These are phyloP conservation scores for Citrus hindsii DNA, from an alignment of 345 rosid species.

Conservation along the genomic window DNA sequence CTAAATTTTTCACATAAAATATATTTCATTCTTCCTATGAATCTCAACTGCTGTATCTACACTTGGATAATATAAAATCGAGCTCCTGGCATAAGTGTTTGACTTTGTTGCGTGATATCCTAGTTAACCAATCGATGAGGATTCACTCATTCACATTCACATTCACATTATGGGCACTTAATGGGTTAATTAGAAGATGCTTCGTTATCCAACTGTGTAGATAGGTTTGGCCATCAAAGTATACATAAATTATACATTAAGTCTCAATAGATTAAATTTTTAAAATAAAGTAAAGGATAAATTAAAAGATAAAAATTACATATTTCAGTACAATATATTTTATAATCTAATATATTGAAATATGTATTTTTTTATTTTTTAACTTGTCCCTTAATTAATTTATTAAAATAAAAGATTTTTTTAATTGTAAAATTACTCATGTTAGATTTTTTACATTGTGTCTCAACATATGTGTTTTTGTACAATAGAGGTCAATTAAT, in stretches of 20 bases:
- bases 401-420: too few species aligned
- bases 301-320: too few species aligned
- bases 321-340: too few species aligned
- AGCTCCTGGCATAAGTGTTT: not conserved
- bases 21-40: not conserved
- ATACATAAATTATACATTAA: not conserved
- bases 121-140: not conserved
- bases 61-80: not conserved
- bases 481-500: too few species aligned
- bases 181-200: not conserved
- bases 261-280: not conserved
- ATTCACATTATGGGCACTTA: not conserved
- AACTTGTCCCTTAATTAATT: too few species aligned
- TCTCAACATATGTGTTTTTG: too few species aligned
- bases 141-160: not conserved
- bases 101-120: constrained; percentile 21
- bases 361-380: too few species aligned
- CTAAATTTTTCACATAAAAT: not conserved
- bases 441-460: too few species aligned
- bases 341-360: too few species aligned
- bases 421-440: too few species aligned
- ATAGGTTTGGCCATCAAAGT: constrained; percentile 24
- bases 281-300: too few species aligned
- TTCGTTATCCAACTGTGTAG: constrained; percentile 26
- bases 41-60: constrained; percentile 7